Conservation (phyloP, 768 basidiomycete species). For the Melanogaster broomeanus region DNA sequence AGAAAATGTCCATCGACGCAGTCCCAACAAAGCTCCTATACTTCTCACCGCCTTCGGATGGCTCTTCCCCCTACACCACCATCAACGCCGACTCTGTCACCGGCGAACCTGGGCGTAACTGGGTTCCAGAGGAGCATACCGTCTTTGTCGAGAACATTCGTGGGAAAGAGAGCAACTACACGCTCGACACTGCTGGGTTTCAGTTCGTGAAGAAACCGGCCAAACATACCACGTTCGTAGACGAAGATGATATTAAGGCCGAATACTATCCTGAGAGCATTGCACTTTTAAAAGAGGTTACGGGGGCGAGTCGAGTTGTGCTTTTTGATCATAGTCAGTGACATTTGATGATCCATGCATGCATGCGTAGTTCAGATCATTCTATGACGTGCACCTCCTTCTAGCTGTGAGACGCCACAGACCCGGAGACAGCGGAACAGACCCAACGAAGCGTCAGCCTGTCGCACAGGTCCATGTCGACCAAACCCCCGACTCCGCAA, state of each 20-base stretch:
- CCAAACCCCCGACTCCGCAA: slow-evolving; percentile 47
- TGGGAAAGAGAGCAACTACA: slow-evolving; percentile 45
- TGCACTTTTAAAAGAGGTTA: slow-evolving; percentile 57
- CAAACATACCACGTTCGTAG: slow-evolving; percentile 47
- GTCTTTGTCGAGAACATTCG: slow-evolving; percentile 54
- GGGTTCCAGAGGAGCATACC: slow-evolving; percentile 23
- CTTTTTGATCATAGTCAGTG: slow-evolving; percentile 65
- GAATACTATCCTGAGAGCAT: slow-evolving; percentile 66
- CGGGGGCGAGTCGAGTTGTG: slow-evolving; percentile 61
- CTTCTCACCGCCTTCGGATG: slow-evolving; percentile 33
- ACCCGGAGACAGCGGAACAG: slow-evolving; percentile 38
- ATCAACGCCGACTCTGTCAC: slow-evolving; percentile 37
- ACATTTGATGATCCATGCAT: background rate
- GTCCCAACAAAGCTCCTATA: no score
- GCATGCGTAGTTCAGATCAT: background rate
- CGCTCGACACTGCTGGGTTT: slow-evolving; percentile 55
- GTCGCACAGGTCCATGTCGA: slow-evolving; percentile 47
- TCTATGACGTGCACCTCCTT: background rate
- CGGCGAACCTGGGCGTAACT: slow-evolving; percentile 42
- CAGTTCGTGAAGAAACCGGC: slow-evolving; percentile 42
- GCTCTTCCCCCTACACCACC: slow-evolving; percentile 39
- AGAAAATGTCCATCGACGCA: no score
- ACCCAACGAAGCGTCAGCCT: slow-evolving; percentile 45
- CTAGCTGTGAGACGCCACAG: slow-evolving; percentile 49
- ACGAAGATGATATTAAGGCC: slow-evolving; percentile 51